A percentile compares a stretch with the other conserved stretches of the same genome.
These are phyloP conservation scores for Phytopythium kandeliae DNA, from an alignment of 352 stramenopile species.

Conservation along the genomic window DNA sequence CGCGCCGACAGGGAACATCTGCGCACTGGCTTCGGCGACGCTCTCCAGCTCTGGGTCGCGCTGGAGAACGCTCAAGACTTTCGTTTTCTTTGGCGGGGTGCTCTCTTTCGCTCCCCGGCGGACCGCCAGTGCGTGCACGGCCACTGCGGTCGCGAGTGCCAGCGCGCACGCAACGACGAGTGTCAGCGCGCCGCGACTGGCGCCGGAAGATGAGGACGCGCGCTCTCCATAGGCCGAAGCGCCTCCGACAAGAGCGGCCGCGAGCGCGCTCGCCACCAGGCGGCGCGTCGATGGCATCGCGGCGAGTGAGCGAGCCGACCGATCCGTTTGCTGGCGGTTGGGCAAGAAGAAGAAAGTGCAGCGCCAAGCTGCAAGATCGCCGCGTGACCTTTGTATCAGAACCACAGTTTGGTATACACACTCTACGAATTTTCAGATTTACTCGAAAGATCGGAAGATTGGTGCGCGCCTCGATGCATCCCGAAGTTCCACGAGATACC, in stretches of 20 bases:
- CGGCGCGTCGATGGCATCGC: not conserved
- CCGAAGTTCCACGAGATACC: no score
- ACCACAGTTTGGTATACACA: no score
- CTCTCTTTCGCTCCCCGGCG: not conserved
- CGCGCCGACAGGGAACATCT: slow-evolving; percentile 18
- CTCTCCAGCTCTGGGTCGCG: slow-evolving; percentile 21
- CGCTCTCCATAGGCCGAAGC: not conserved
- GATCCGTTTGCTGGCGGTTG: not conserved
- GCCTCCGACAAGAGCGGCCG: not conserved
- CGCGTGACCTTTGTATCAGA: not conserved
- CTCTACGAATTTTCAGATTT: no score
- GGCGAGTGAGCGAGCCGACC: not conserved
- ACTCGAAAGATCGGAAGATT: no score
- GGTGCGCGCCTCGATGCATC: no score
- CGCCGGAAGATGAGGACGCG: no score
- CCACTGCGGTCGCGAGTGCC: slow-evolving; percentile 13
- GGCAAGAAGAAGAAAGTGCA: slow-evolving; percentile 2
- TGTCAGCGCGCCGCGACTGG: not conserved
- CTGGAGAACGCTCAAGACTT: slow-evolving; percentile 22
- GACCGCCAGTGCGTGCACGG: slow-evolving; percentile 8
- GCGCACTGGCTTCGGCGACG: slow-evolving; percentile 12
- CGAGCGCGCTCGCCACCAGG: not conserved
- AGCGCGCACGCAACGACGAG: slow-evolving; percentile 5
- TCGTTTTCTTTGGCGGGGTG: not conserved
- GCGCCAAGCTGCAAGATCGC: not conserved